A percentile compares a stretch with the other conserved stretches of the same genome.
These are phyloP conservation scores for Dimocarpus longan DNA, from an alignment of 345 rosid genomes.

Conservation along the genomic window DNA sequence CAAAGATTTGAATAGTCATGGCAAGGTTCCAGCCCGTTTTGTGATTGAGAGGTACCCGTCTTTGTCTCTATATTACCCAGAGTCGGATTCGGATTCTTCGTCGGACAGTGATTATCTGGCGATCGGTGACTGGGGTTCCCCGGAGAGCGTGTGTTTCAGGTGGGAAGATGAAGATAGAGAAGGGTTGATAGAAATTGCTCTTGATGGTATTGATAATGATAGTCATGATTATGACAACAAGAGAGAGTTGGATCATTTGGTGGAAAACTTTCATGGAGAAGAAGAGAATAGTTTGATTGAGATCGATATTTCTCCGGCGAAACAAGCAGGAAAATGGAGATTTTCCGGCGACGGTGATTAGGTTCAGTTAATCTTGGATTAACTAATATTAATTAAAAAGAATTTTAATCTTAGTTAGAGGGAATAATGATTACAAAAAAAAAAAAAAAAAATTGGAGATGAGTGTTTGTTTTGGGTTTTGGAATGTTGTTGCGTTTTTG, in stretches of 20 bases:
- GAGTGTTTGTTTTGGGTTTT: neutral
- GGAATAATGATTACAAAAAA: neutral
- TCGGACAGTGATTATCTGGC: conserved; percentile 40
- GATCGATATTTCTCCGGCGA: conserved; percentile 57
- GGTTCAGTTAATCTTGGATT: conserved; percentile 7
- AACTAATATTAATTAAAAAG: neutral
- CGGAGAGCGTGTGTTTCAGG: conserved; percentile 36
- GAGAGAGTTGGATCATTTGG: conserved; percentile 36
- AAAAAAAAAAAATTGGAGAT: no score
- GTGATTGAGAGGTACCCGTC: conserved; percentile 45
- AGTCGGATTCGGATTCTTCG: conserved; percentile 53
- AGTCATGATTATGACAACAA: neutral
- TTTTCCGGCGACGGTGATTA: conserved; percentile 7
- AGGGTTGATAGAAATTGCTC: conserved; percentile 74
- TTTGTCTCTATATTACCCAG: conserved; percentile 63
- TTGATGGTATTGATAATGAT: conserved; percentile 25
- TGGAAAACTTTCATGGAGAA: conserved; percentile 39
- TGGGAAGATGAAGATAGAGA: conserved; percentile 69
- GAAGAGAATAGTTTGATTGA: conserved; percentile 77
- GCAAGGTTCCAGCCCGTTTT: conserved; percentile 24
- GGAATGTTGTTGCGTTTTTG: conserved; percentile 5
- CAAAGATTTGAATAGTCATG: neutral
- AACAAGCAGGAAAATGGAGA: conserved; percentile 7
- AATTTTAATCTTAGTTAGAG: neutral
- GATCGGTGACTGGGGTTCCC: conserved; percentile 41